Conservation (phyloP, 257 asterid genomes). For the Ajuga chamaepitys region DNA sequence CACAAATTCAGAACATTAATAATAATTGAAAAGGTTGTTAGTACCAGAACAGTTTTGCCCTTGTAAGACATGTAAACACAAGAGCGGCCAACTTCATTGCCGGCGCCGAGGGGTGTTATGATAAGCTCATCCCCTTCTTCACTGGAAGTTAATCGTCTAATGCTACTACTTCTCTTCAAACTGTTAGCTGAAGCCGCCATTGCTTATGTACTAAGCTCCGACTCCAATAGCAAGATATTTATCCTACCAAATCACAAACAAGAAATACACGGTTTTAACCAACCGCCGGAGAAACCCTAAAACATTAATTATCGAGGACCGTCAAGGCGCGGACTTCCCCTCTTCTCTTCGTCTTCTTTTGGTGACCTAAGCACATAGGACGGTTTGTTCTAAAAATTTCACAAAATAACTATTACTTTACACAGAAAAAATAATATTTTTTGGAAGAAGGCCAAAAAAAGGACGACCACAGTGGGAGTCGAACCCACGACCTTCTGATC, state of each 20-base stretch:
- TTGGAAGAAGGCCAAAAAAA: no score
- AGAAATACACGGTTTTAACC: no score
- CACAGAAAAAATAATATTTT: no score
- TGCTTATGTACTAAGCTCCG: not conserved
- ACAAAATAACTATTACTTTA: no score
- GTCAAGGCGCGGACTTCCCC: no score
- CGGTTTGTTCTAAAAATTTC: no score
- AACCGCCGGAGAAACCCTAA: no score
- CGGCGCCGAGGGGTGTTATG: conserved; percentile 90
- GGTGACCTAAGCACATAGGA: no score
- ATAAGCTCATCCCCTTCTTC: conserved; percentile 92
- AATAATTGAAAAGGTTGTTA: not conserved
- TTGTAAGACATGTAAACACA: conserved; percentile 85
- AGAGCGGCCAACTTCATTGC: conserved; percentile 97
- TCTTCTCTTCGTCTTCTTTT: no score
- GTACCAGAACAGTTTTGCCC: conserved; percentile 84
- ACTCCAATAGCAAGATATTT: no score
- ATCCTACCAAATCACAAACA: no score
- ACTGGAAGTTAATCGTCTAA: conserved; percentile 20
- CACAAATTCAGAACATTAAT: not conserved
- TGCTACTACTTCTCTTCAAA: conserved; percentile 42
- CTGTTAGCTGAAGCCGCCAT: not conserved
- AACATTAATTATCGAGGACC: no score
- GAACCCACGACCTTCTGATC: conserved; percentile 99
- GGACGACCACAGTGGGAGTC: conserved; percentile 82